Conservation (phyloP, 2,329 filamentous ascomycete species). For the Pseudocercospora musae region DNA sequence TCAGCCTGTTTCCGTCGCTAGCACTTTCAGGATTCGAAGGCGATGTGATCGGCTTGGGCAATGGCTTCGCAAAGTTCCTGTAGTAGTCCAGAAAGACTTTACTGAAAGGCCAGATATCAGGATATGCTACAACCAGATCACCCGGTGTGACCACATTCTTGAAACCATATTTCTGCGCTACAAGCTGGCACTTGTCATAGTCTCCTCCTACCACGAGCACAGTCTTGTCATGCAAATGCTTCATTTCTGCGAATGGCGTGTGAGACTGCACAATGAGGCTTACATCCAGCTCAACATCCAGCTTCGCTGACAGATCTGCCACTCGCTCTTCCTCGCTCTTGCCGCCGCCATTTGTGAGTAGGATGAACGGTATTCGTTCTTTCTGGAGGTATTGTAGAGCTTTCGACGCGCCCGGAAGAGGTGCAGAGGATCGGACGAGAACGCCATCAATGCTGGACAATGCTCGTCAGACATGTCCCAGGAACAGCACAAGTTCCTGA, state of each 20-base stretch:
- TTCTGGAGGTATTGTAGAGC: slow-evolving; percentile 70
- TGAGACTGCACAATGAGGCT: slow-evolving; percentile 84
- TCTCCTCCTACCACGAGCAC: slow-evolving; percentile 50
- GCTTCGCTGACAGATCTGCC: slow-evolving; percentile 62
- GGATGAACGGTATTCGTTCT: slow-evolving; percentile 81
- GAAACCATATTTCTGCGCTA: slow-evolving; percentile 61
- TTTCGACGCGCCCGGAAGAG: slow-evolving; percentile 73
- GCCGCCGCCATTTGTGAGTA: slow-evolving; percentile 93
- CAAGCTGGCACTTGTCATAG: slow-evolving; percentile 59
- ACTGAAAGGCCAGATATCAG: slow-evolving; percentile 80
- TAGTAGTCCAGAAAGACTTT: slow-evolving; percentile 63
- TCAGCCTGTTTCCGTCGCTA: slow-evolving; percentile 50
- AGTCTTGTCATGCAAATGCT: slow-evolving; percentile 56
- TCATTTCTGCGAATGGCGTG: slow-evolving; percentile 76
- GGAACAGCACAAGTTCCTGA: background rate
- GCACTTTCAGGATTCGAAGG: slow-evolving; percentile 30
- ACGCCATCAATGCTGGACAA: slow-evolving; percentile 82
- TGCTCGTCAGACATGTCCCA: background rate
- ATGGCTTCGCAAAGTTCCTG: slow-evolving; percentile 53
- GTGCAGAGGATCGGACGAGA: slow-evolving; percentile 75
- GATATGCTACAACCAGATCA: slow-evolving; percentile 73
- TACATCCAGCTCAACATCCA: slow-evolving; percentile 62
- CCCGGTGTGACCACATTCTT: slow-evolving; percentile 74
- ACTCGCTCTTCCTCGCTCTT: slow-evolving; percentile 74
- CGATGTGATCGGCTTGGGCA: slow-evolving; percentile 50